phyloP scores from a whole-genome alignment of 768 basidiomycete species.

The Daedaleopsis nitida region DNA sequence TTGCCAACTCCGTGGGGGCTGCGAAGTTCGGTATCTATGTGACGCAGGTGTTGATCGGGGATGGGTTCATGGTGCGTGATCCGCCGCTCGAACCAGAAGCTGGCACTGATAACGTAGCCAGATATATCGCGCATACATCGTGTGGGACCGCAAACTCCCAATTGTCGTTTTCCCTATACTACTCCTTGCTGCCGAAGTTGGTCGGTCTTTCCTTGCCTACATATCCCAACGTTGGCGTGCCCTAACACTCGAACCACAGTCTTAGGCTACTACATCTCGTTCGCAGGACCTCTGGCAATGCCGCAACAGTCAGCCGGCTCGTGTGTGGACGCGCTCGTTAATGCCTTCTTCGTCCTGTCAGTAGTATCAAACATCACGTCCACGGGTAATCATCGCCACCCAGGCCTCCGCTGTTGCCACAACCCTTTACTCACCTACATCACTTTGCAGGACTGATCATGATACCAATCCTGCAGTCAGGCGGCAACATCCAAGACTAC shows the following conservation, averaged over 20 bases:
- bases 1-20: not conserved
- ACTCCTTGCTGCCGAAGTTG: not conserved
- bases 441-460: not conserved
- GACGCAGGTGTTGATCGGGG: not conserved
- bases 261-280: not conserved
- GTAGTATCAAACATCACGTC: not conserved
- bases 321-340: not conserved
- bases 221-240: not conserved
- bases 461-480: not conserved
- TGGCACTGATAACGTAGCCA: not conserved
- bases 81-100: not conserved
- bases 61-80: constrained; percentile 1
- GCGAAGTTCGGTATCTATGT: not conserved
- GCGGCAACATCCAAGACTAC: not conserved
- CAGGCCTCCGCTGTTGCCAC: not conserved
- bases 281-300: not conserved
- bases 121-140: not conserved
- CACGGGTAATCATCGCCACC: not conserved
- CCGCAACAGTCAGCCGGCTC: not conserved
- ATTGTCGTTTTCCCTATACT: not conserved
- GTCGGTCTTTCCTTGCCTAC: not conserved
- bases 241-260: not conserved
- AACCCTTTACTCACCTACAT: not conserved
- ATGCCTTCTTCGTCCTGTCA: not conserved
- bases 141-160: not conserved